Evolutionary conservation across 345 rosid genomes (phyloP), one percentile per base, ranked within the genome.

Genomic region (Populus euphratica): DNA sequence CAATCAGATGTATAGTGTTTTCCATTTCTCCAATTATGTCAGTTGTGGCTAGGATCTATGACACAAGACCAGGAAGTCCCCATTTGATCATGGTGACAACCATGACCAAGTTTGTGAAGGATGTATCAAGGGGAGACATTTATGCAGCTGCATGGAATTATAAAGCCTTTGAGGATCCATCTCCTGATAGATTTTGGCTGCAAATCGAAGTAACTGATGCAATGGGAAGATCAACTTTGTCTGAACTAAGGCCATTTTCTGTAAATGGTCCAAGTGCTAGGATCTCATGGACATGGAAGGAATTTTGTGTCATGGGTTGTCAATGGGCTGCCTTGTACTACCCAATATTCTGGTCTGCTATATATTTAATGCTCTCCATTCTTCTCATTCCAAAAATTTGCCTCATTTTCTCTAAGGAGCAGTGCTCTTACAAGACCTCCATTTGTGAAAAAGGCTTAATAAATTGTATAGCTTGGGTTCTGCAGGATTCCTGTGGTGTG

Each of bases 251-350:
- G 44, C 96, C 99, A 52, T 93, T 93, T 82, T 96, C 98, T 72
- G 72, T 90, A 75, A 87, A 93, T 66, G 94, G 98, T 79, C 85
- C 85, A 35, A 83, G 81, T 81, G 83, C 86, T 77, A 80, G 83
- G 83, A 67, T 91, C 71, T 86, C 90, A 4, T 93, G 99, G 99
- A 90, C 97, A 20, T 96, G 98, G 99, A 92, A 84, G 81, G 99
- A 96, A 85, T 91, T 93, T 72, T 82, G 76, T 67, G 94, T 92
- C 78, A 91, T 96, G 96, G 99, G 97, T 44, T 79, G 88, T 84
- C 97, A 92, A 50, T 93, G 97, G 97, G 90, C 79, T 50, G 87
- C 86, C 33, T 82, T 92, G 77, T 95, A 95, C 77, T 84, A 82
- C 86, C 96, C 96, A 1, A 59, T 92, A 73, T 73, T 96, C 78